These are phyloP conservation scores for Calonectria multiphialidica DNA, from an alignment of 2,329 filamentous ascomycete genomes.

Conservation along the genomic window DNA sequence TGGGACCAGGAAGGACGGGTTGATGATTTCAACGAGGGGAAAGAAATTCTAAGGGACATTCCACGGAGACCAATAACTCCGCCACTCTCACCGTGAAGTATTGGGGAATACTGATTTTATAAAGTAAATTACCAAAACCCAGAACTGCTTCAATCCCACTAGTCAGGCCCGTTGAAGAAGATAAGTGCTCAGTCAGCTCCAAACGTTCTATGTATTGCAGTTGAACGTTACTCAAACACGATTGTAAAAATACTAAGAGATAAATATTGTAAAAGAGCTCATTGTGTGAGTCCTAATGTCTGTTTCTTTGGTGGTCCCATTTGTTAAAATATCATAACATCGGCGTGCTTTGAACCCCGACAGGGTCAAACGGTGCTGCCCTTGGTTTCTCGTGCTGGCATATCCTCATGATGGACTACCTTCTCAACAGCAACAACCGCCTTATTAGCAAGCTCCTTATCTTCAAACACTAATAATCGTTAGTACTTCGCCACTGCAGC, in stretches of 20 bases:
- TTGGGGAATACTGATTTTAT: too few species aligned
- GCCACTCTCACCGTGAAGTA: neutral
- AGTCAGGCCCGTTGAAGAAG: too few species aligned
- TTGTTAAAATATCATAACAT: too few species aligned
- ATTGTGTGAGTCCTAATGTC: too few species aligned
- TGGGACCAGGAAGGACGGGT: constrained; percentile 46
- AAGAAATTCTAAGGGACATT: constrained; percentile 18
- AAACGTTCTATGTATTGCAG: too few species aligned
- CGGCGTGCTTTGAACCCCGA: neutral
- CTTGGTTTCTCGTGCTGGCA: neutral
- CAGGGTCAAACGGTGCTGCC: neutral
- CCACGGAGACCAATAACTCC: constrained; percentile 2
- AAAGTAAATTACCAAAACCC: too few species aligned
- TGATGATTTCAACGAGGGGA: constrained; percentile 41
- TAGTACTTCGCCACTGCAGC: neutral
- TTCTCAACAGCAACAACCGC: constrained; percentile 14
- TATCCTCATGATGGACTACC: constrained; percentile 16
- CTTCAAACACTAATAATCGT: constrained; percentile 18
- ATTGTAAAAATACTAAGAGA: too few species aligned
- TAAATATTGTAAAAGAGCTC: too few species aligned
- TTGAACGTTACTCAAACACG: too few species aligned
- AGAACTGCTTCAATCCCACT: too few species aligned
- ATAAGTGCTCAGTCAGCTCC: too few species aligned
- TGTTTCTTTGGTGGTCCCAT: too few species aligned
- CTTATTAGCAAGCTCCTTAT: constrained; percentile 14